Percentiles rank a stretch among this genome's conserved stretches.
Conservation (phyloP, 805 yeast species). For the Barnettozyma populi region DNA sequence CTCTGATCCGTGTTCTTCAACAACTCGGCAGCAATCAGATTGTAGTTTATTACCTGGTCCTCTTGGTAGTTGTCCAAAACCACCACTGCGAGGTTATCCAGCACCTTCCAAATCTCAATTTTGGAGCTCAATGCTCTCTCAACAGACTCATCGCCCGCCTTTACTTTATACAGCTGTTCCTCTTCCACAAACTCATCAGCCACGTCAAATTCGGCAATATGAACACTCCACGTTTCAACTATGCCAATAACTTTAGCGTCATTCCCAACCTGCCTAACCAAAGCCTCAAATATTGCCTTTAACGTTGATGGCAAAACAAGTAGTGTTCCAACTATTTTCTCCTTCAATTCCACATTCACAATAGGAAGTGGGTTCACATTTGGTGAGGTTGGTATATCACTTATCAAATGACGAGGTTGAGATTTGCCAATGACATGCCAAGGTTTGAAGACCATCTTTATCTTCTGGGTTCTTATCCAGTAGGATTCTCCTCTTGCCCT, state of each 20-base stretch:
- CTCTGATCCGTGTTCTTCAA: conserved; percentile 7
- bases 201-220: conserved; percentile 1
- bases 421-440: conserved; percentile 8
- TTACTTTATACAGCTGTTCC: conserved; percentile 41
- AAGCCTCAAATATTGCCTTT: conserved; percentile 1
- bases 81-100: conserved; percentile 13
- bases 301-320: conserved; percentile 5
- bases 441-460: conserved; percentile 8
- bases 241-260: not conserved
- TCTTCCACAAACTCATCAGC: conserved; percentile 38
- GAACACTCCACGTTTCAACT: conserved; percentile 2
- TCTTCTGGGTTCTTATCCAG: not conserved
- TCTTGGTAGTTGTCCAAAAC: conserved; percentile 19
- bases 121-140: conserved; percentile 6
- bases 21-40: conserved; percentile 25
- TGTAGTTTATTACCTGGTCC: conserved; percentile 30
- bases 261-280: not conserved
- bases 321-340: not conserved
- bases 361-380: conserved; percentile 1
- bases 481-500: not conserved
- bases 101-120: conserved; percentile 12
- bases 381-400: conserved; percentile 3
- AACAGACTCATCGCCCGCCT: conserved; percentile 2
- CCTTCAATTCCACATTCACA: not conserved
- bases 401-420: conserved; percentile 8